Base-by-base conservation (phyloP, 1,284 basidiomycete genomes). In the Ceratobasidium sp. region DNA sequence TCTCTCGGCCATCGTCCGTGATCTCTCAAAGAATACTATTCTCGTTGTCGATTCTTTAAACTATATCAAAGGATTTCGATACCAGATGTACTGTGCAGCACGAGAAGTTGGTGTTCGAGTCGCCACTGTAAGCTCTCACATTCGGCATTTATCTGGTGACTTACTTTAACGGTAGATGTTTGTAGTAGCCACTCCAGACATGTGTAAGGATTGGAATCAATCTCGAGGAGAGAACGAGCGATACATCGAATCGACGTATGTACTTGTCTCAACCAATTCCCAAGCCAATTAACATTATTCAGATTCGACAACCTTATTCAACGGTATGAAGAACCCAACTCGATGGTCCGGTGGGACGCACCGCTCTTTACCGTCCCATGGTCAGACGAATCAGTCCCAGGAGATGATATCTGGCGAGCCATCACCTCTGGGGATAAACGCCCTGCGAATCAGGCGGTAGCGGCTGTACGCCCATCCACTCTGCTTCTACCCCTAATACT, bases 11-110 rank as follows among this genome's bases (percentile, higher is more conserved):
- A 84, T 95, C 54, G 93, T 91, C 73, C 85, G 96, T 17, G 83
- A 86, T 31, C 83, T 98, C 73, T 84, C 84, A 25, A 79, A 81
- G 35, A 88, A 91, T 73, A 91, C 87, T 0, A 87, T 98, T 74
- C 85, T 96, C 58, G 92, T 99, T 72, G 86, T 96, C 69, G 96
- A 99, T 75, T 88, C 90, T 6, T 86, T 93, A 73, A 96, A 98
- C 76, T 98, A 99, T 79, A 98, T 98, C 84, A 98, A 99, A 78
- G 91, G 93, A 6, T 98, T 95, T 76, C 87, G 96, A 42, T 99
- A 99, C 78, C 96, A 99, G 80, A 90, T 98, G 80, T 98, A 98
- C 79, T 98, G 96, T 76, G 93, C 93, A 0, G 95, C 95, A 2
- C 82, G 95, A 53, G 96, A 98, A 77, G 85, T 90, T 70, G 92